phyloP scores from a whole-genome alignment of 306 rosid genomes.

The Quercus ilex region DNA sequence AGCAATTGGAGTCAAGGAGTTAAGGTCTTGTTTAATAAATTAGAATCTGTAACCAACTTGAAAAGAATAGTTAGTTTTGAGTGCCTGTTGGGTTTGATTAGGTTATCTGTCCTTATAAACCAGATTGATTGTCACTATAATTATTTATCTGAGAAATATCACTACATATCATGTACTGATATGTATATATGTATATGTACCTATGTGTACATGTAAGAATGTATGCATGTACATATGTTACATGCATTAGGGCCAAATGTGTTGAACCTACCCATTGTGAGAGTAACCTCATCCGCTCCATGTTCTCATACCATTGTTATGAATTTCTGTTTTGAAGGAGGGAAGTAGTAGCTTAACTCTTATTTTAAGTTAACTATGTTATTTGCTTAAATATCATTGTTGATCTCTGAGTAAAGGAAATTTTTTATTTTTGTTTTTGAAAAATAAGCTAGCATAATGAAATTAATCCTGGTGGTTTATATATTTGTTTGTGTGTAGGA shows the following conservation, averaged over 20 bases:
- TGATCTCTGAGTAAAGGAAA: background rate
- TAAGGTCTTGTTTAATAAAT: background rate
- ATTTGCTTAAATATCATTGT: background rate
- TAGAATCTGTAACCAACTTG: background rate
- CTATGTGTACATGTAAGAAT: background rate
- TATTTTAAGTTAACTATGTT: background rate
- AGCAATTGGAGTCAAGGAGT: no score
- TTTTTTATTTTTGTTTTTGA: background rate
- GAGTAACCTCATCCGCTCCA: background rate
- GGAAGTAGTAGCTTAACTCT: background rate
- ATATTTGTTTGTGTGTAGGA: conserved; percentile 39
- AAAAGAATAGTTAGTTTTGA: background rate
- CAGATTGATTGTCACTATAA: background rate
- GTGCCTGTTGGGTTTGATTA: background rate
- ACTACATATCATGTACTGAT: background rate
- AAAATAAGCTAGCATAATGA: background rate
- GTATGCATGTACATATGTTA: no score
- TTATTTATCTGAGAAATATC: background rate
- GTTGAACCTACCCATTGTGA: background rate
- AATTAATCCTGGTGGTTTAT: background rate
- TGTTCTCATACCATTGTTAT: background rate
- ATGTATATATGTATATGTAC: no score
- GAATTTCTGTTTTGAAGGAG: background rate
- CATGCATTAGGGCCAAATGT: no score
- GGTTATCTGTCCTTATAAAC: background rate